Percentiles rank a stretch among this genome's conserved stretches.
Conservation (phyloP, 176 grass and related monocot species). For the Oryza brachyantha region DNA sequence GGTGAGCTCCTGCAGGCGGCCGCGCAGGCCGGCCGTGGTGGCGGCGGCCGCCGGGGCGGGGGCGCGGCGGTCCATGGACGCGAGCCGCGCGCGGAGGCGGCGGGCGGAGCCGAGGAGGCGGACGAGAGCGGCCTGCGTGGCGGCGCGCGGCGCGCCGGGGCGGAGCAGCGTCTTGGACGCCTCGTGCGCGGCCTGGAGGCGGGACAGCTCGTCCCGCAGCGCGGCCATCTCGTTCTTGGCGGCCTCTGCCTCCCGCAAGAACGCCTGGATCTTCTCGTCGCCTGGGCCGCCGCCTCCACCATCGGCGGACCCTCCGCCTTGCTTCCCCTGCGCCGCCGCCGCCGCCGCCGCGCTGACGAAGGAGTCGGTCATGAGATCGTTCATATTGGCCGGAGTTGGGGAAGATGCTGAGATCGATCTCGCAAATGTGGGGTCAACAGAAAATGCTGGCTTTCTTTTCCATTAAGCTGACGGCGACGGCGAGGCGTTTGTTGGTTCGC, state of each 20-base stretch:
- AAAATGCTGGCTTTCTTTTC: background rate
- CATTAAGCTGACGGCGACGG: background rate
- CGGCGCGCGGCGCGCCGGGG: conserved; percentile 10
- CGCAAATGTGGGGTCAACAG: background rate
- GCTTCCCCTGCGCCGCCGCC: conserved; percentile 5
- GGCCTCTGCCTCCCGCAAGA: conserved; percentile 53
- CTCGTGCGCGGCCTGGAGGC: conserved; percentile 49
- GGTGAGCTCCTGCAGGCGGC: conserved; percentile 54
- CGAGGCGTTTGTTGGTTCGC: background rate
- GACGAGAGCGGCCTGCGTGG: conserved; percentile 48
- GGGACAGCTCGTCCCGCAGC: conserved; percentile 36
- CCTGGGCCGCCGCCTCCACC: background rate
- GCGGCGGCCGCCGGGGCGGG: conserved; percentile 36
- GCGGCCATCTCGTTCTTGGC: conserved; percentile 44
- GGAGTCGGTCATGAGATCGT: conserved; percentile 59
- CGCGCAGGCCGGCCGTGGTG: conserved; percentile 42
- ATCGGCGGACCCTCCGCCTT: background rate
- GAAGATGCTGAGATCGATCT: background rate
- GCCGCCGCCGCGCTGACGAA: conserved; percentile 42
- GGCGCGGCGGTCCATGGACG: conserved; percentile 43
- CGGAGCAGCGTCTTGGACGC: conserved; percentile 38
- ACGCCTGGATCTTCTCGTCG: conserved; percentile 33
- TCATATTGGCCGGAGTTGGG: conserved; percentile 30
- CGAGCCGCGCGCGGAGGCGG: conserved; percentile 39
- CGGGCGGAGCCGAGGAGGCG: conserved; percentile 37